These are phyloP conservation scores for Juglanconis oblonga DNA, from an alignment of 2,329 filamentous ascomycete genomes.

Conservation along the genomic window DNA sequence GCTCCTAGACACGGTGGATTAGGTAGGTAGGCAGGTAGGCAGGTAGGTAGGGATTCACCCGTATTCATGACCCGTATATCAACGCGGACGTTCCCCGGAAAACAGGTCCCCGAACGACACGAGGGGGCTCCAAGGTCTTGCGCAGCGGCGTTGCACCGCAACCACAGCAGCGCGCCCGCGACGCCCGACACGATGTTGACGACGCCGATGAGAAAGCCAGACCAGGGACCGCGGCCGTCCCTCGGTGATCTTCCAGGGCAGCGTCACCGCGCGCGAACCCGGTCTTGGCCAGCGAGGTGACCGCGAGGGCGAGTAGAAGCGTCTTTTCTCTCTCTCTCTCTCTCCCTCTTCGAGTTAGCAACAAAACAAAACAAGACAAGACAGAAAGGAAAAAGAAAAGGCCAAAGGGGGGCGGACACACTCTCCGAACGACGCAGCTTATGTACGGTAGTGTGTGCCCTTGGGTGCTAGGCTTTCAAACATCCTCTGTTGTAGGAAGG, in stretches of 20 bases:
- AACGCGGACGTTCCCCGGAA: not conserved
- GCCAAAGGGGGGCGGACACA: too few species aligned
- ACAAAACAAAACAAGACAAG: too few species aligned
- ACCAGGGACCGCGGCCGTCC: not conserved
- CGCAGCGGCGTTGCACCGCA: constrained; percentile 6
- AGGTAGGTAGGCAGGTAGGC: too few species aligned
- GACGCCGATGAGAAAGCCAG: not conserved
- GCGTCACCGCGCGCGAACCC: constrained; percentile 5
- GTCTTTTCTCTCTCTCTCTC: not conserved
- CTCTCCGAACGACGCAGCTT: too few species aligned
- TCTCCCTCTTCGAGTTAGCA: too few species aligned
- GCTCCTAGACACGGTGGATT: too few species aligned
- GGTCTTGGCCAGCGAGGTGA: not conserved
- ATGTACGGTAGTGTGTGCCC: too few species aligned
- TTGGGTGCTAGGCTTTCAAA: not conserved
- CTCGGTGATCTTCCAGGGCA: not conserved
- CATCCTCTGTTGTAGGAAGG: not conserved
- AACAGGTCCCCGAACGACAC: not conserved
- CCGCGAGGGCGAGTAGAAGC: not conserved
- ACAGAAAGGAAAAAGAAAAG: too few species aligned
- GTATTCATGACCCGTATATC: constrained; percentile 5
- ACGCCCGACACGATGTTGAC: constrained; percentile 4
- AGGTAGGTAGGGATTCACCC: not conserved
- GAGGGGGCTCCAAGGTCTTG: constrained; percentile 1
- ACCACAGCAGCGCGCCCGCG: not conserved